Percentiles rank a stretch among this genome's conserved stretches.
Evolutionary conservation across 1,284 basidiomycete genomes (phyloP).

Genomic region (Stygiomarasmius scandens): DNA sequence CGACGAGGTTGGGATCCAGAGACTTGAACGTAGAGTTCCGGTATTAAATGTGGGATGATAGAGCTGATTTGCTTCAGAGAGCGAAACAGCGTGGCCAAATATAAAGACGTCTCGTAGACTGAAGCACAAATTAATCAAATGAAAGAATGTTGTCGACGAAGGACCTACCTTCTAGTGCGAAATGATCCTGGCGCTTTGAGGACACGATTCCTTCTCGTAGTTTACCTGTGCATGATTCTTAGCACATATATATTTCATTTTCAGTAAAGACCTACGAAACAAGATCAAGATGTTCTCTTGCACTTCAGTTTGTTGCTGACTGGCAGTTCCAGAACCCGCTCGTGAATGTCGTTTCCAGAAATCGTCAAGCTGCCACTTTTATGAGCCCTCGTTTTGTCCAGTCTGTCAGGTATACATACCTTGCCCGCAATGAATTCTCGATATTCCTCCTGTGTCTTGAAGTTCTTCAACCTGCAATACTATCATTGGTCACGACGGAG

Average conservation of each 20-base stretch:
- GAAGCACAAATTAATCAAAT: slow-evolving; percentile 1
- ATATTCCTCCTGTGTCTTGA: slow-evolving; percentile 63
- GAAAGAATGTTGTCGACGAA: background rate
- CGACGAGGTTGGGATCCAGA: slow-evolving; percentile 23
- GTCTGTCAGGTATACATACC: slow-evolving; percentile 36
- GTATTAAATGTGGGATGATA: slow-evolving; percentile 59
- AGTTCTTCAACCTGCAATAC: slow-evolving; percentile 56
- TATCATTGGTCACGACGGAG: slow-evolving; percentile 32
- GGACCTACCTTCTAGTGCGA: slow-evolving; percentile 63
- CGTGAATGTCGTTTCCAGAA: slow-evolving; percentile 42
- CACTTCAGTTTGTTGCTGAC: slow-evolving; percentile 44
- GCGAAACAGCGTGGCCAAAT: slow-evolving; percentile 60
- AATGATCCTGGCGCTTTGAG: slow-evolving; percentile 54
- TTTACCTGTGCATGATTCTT: slow-evolving; percentile 51
- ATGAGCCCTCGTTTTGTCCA: slow-evolving; percentile 44
- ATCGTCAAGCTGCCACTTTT: slow-evolving; percentile 52
- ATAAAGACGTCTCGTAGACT: slow-evolving; percentile 76
- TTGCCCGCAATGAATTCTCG: slow-evolving; percentile 62
- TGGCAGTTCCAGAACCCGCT: slow-evolving; percentile 29
- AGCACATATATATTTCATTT: slow-evolving; percentile 1
- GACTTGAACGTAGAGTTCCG: slow-evolving; percentile 43
- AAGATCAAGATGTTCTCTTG: slow-evolving; percentile 70
- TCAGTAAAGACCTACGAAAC: slow-evolving; percentile 51
- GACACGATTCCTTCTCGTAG: slow-evolving; percentile 69
- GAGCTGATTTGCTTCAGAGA: slow-evolving; percentile 59